These are phyloP conservation scores for Scutellaria baicalensis DNA, from an alignment of 257 asterid species.

Conservation along the genomic window DNA sequence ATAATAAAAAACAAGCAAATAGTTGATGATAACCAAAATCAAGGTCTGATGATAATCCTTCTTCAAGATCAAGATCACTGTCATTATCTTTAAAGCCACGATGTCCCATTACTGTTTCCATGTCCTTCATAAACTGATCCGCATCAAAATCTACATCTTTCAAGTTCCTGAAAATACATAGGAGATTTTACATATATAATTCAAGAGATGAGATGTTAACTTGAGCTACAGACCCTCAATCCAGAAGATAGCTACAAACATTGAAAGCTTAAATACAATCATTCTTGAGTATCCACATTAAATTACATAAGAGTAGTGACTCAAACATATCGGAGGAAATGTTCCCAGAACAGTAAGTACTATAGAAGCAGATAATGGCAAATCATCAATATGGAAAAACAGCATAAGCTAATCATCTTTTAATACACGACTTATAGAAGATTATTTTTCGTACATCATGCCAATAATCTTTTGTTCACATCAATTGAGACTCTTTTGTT, in stretches of 20 bases:
- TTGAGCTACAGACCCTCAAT: background rate
- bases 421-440: background rate
- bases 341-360: background rate
- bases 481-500: too few relatives aligned
- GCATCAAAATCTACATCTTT: constrained; percentile 69
- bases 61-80: constrained; percentile 51
- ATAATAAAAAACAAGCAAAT: background rate
- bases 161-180: constrained; percentile 32
- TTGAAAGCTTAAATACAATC: background rate
- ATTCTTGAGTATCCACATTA: constrained; percentile 1
- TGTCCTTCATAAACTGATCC: constrained; percentile 78
- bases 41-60: constrained; percentile 65
- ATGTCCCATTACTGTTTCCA: constrained; percentile 58
- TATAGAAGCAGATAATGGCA: background rate
- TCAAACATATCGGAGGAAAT: background rate
- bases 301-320: background rate
- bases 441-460: background rate
- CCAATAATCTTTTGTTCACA: background rate
- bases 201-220: background rate
- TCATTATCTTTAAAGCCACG: constrained; percentile 37
- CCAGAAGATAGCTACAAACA: background rate
- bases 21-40: constrained; percentile 53
- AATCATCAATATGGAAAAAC: background rate
- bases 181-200: background rate
- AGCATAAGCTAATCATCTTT: background rate